Percentiles rank a stretch among this genome's conserved stretches.
phyloP scores from a whole-genome alignment of 1,284 basidiomycete species.

The Thecaphora frezii region DNA sequence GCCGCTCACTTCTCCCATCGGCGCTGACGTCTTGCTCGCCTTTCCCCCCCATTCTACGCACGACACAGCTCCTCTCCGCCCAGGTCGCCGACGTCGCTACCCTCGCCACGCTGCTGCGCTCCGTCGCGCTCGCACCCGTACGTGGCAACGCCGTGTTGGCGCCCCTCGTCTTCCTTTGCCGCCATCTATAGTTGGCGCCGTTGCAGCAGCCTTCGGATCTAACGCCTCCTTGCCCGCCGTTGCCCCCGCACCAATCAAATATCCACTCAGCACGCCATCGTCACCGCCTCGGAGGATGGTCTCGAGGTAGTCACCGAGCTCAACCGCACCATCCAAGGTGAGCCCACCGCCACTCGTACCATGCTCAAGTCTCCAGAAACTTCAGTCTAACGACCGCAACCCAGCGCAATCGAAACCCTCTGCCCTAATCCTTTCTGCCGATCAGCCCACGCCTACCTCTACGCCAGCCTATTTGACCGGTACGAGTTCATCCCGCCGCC shows the following conservation, averaged over 20 bases:
- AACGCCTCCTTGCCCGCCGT: neutral
- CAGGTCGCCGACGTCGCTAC: slow-evolving; percentile 33
- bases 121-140: slow-evolving; percentile 24
- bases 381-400: too few species aligned
- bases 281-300: slow-evolving; percentile 71
- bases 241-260: too few species aligned
- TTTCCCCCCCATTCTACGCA: too few species aligned
- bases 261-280: slow-evolving; percentile 66
- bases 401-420: too few species aligned
- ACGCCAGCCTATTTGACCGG: slow-evolving; percentile 75
- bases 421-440: slow-evolving; percentile 1
- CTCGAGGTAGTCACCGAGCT: slow-evolving; percentile 86
- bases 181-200: neutral
- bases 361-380: neutral
- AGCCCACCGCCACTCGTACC: slow-evolving; percentile 39
- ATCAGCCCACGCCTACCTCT: slow-evolving; percentile 85
- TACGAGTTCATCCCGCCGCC: slow-evolving; percentile 66
- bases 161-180: neutral
- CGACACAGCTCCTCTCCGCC: slow-evolving; percentile 8
- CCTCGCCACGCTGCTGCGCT: slow-evolving; percentile 30
- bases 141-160: slow-evolving; percentile 1
- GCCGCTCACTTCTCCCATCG: too few species aligned
- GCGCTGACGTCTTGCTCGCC: too few species aligned
- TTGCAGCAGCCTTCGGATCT: neutral
- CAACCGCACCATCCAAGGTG: slow-evolving; percentile 74